Evolutionary conservation across 169 alveolate species (phyloP).

Genomic region (Cryptosporidium canis): DNA sequence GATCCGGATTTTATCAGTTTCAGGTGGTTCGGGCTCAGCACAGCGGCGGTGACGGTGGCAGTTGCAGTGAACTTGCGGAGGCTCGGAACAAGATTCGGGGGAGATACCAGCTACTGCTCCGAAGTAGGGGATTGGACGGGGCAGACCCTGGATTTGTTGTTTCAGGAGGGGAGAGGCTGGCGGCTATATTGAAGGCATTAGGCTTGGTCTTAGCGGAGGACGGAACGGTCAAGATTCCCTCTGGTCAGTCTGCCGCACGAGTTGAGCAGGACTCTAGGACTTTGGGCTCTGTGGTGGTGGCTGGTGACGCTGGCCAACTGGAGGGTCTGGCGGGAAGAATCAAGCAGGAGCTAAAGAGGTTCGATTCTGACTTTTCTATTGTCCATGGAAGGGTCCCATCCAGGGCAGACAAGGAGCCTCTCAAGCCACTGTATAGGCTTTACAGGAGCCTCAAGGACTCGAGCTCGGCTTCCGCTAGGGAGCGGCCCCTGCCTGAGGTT

Average conservation of each 20-base stretch:
- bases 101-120: too few relatives aligned
- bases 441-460: constrained; percentile 82
- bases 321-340: constrained; percentile 81
- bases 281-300: background rate
- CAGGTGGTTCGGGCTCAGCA: background rate
- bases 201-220: background rate
- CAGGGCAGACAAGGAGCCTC: constrained; percentile 88
- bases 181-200: background rate
- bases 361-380: constrained; percentile 82
- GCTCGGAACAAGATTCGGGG: background rate
- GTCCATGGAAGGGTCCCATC: constrained; percentile 80
- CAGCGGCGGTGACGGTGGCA: background rate
- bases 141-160: background rate
- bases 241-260: background rate
- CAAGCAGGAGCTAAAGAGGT: constrained; percentile 84
- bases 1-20: background rate
- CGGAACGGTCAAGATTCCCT: background rate
- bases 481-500: background rate
- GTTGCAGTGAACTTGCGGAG: background rate
- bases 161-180: background rate
- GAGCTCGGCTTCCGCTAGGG: constrained; percentile 61
- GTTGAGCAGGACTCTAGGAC: background rate
- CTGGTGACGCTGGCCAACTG: background rate
- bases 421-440: constrained; percentile 88
- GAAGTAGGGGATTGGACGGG: too few relatives aligned